Evolutionary conservation across 108 stramenopile species (phyloP).

Genomic region (Cyclostephanos invisitatus): DNA sequence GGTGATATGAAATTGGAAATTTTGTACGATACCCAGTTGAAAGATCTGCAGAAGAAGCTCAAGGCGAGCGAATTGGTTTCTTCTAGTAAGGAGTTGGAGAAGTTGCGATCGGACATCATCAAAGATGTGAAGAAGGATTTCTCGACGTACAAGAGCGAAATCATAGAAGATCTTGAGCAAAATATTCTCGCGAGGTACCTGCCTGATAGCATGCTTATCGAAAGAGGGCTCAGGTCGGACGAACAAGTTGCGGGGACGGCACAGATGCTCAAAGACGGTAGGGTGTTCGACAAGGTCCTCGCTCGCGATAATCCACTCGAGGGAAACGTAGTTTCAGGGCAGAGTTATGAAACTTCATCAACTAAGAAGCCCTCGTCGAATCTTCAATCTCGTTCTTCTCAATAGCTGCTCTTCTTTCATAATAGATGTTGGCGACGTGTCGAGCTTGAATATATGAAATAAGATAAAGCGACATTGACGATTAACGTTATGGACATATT

Average conservation of each 20-base stretch:
- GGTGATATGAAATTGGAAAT: conserved; percentile 81
- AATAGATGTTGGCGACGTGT: background rate
- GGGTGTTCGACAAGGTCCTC: conserved; percentile 68
- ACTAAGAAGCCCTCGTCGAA: conserved; percentile 5
- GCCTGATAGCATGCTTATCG: conserved; percentile 86
- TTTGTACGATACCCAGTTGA: conserved; percentile 63
- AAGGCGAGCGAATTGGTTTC: conserved; percentile 70
- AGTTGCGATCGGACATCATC: conserved; percentile 64
- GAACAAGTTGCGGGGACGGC: conserved; percentile 70
- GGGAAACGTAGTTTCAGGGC: background rate
- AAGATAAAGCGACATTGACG: background rate
- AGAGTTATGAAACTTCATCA: conserved; percentile 16
- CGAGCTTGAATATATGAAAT: background rate
- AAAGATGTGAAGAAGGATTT: conserved; percentile 81
- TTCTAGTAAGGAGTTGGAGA: conserved; percentile 66
- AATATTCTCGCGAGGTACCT: conserved; percentile 80
- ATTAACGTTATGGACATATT: background rate
- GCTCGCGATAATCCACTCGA: conserved; percentile 40
- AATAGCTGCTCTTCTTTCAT: background rate
- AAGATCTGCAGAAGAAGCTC: conserved; percentile 70
- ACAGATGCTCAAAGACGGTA: conserved; percentile 61
- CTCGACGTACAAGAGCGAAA: conserved; percentile 77
- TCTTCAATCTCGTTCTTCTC: conserved; percentile 21
- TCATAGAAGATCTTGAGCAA: conserved; percentile 83
- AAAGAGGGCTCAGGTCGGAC: conserved; percentile 63